Evolutionary conservation across 805 yeast species (phyloP).

Genomic region (Teunomyces aglyptinius): DNA sequence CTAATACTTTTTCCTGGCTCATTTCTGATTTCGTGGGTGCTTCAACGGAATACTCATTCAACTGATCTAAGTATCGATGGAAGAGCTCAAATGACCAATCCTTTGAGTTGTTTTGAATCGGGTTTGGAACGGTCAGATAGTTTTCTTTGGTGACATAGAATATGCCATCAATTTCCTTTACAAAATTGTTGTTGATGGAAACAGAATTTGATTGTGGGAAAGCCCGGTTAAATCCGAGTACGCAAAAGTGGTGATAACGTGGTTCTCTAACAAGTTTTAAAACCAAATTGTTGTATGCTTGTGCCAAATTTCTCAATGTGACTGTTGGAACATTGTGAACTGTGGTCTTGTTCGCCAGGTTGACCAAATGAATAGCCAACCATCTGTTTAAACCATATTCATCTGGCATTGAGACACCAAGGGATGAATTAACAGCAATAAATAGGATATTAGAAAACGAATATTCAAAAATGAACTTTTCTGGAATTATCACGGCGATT

Average conservation of each 20-base stretch:
- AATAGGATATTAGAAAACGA: constrained; percentile 14
- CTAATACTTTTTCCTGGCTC: background rate
- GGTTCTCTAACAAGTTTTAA: constrained; percentile 8
- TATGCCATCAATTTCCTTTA: background rate
- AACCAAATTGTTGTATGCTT: constrained; percentile 10
- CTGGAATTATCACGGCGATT: constrained; percentile 17
- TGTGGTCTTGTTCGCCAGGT: background rate
- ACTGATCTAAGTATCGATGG: background rate
- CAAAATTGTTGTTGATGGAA: background rate
- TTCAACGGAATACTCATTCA: background rate
- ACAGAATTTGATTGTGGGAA: background rate
- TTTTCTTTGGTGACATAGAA: background rate
- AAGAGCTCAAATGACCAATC: background rate
- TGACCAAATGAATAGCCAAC: constrained; percentile 12
- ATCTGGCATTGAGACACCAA: constrained; percentile 15
- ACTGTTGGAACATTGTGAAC: constrained; percentile 7
- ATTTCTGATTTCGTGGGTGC: background rate
- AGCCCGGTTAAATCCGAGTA: background rate
- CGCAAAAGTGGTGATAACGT: constrained; percentile 1
- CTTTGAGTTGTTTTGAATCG: background rate
- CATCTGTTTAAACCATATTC: constrained; percentile 17
- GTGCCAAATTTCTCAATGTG: constrained; percentile 8
- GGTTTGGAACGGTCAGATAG: background rate
- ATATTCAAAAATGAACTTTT: constrained; percentile 12
- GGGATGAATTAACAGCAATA: constrained; percentile 11